Evolutionary conservation across 164 flowering plant genomes (phyloP), one percentile per base, ranked within the genome.

Genomic region (Saururus chinensis): DNA sequence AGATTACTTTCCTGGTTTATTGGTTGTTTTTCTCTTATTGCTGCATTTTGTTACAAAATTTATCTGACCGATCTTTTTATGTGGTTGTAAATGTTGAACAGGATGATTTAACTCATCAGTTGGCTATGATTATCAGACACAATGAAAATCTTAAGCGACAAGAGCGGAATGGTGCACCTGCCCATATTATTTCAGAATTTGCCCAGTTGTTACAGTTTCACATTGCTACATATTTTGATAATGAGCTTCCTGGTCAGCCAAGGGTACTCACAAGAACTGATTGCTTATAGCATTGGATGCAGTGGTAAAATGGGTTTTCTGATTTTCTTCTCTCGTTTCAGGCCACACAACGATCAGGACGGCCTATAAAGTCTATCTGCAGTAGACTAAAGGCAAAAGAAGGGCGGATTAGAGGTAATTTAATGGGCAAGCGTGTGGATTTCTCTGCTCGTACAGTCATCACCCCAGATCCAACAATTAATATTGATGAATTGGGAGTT

Each of bases 361-460:
- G 97, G 51, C 97, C 99, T 54, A 95, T 95, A 21, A 95, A 95
- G 74, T 95, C 99, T 16, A 95, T 95, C 58, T 95, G 99, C 61
- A 88, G 96, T 65, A 82, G 99, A 77, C 88, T 95, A 37, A 95
- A 95, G 80, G 97, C 96, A 52, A 95, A 95, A 80, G 99, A 91
- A 75, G 99, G 99, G 60, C 82, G 99, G 22, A 95, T 95, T 59
- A 83, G 99, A 77, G 99, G 99, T 40, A 95, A 95, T 64, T 75
- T 95, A 73, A 95, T 95, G 99, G 99, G 99, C 19, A 95, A 95
- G 64, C 84, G 97, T 57, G 99, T 95, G 14, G 99, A 95, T 73
- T 95, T 95, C 71, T 95, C 99, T 4, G 99, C 99, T 17, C 83
- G 97, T 20, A 95, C 99, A 17, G 99, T 95, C 65, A 95, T 95